Conservation (phyloP, 2,329 filamentous ascomycete species). For the Pestalotiopsis sp. region DNA sequence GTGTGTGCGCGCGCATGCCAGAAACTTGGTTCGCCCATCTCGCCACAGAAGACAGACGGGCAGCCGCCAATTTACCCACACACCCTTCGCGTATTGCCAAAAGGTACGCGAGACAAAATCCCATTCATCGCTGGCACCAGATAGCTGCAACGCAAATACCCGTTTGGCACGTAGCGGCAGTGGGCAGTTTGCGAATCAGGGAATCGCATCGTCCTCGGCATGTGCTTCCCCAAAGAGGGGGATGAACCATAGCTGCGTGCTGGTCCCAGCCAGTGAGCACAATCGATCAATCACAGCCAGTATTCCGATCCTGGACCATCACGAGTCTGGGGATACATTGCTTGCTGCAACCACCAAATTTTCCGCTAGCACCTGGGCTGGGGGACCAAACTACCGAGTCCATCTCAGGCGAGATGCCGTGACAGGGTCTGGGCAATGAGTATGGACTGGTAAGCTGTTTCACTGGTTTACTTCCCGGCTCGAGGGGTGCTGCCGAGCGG, state of each 20-base stretch:
- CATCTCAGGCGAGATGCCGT: constrained; percentile 10
- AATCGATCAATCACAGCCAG: background rate
- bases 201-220: background rate
- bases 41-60: background rate
- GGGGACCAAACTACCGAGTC: constrained; percentile 7
- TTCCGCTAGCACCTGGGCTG: background rate
- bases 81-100: background rate
- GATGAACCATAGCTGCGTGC: background rate
- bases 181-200: background rate
- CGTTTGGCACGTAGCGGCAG: background rate
- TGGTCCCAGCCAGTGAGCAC: background rate
- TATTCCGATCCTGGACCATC: background rate
- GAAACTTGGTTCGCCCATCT: constrained; percentile 4
- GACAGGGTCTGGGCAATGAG: constrained; percentile 3
- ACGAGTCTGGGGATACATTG: background rate
- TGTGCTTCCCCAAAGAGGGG: background rate
- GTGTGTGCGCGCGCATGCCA: background rate
- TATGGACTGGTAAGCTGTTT: background rate
- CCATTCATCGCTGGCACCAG: background rate
- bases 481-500: constrained; percentile 7
- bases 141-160: background rate
- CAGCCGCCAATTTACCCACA: background rate
- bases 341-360: background rate
- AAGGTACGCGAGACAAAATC: constrained; percentile 1
- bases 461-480: constrained; percentile 6